These are phyloP conservation scores for Dalbergia oliveri DNA, from an alignment of 306 rosid species.

Conservation along the genomic window DNA sequence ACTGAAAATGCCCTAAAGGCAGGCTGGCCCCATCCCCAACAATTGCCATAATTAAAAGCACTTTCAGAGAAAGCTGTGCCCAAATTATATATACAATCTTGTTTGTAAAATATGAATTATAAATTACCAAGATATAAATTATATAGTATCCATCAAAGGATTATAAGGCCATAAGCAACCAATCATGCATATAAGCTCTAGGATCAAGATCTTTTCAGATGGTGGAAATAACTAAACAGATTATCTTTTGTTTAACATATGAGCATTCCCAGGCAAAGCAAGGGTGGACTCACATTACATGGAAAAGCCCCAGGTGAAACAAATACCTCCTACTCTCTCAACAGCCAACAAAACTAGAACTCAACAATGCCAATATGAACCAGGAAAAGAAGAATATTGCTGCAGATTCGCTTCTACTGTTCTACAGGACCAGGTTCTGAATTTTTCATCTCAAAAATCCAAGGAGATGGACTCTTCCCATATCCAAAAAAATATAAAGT, in stretches of 20 bases:
- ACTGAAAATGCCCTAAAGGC: slow-evolving; percentile 19
- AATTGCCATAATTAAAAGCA: slow-evolving; percentile 35
- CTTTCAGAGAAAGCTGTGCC: slow-evolving; percentile 16
- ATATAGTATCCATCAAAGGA: slow-evolving; percentile 1
- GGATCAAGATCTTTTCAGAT: too few species aligned
- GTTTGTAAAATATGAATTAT: neutral
- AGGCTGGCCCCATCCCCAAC: neutral
- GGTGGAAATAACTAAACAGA: too few species aligned
- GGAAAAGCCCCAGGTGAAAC: too few species aligned
- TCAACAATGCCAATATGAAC: too few species aligned
- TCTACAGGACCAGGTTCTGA: slow-evolving; percentile 8
- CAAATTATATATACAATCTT: slow-evolving; percentile 28
- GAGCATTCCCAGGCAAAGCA: too few species aligned
- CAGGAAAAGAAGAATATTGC: neutral
- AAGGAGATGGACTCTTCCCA: slow-evolving; percentile 28
- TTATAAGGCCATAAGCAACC: neutral
- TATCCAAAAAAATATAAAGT: slow-evolving; percentile 30
- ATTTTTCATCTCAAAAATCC: slow-evolving; percentile 8
- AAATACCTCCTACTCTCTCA: too few species aligned
- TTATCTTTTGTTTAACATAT: too few species aligned
- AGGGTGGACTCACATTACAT: too few species aligned
- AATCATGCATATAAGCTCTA: too few species aligned
- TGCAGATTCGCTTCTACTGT: neutral
- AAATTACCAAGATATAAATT: slow-evolving; percentile 26
- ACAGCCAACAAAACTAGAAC: too few species aligned